Base-by-base conservation (phyloP, 768 basidiomycete species). In the Trametopsis cervina region DNA sequence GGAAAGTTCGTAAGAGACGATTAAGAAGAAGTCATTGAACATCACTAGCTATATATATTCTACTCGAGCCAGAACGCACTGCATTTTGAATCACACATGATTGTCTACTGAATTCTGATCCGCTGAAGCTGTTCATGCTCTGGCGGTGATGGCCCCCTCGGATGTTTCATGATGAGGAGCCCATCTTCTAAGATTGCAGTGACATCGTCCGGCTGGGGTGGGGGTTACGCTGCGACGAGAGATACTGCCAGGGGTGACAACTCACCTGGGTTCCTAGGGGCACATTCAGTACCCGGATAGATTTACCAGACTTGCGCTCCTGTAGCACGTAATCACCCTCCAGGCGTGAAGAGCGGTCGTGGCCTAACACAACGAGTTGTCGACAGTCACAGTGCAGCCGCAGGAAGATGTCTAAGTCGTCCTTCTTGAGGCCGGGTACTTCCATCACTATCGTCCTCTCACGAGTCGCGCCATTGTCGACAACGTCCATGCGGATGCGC, bases 331-430 rank as follows among this genome's bases (percentile, higher is more conserved):
- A 59, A 4, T 42, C 51, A 17, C 49, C 56, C 13, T 57, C 52
- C 23, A 66, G 63, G 51, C 81, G 69, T 21, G 63, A 63, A 10
- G 79, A 66, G 29, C 64, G 55, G 40, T 63, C 66, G 54, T 63
- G 58, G 33, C 81, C 85, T 18, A 67, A 61, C 46, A 88, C 71
- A 42, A 71, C 73, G 55, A 88, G 66, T 57, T 83, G 80, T 58
- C 72, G 81, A 59, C 79, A 80, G n/a, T n/a, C n/a, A n/a, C n/a
- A n/a, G n/a, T n/a, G n/a, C 52, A 75, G 80, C 42, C 76, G 74
- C 47, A 89, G 72, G 42, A 71, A 72, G 65, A 87, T 69, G 51
- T 65, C 73, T 44, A 88, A 56, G 56, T 85, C 78, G 52, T 62
- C 62, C 52, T 69, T 75, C 58, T 73, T 74, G 60, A 85, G 68